Conservation (phyloP, 306 rosid genomes). For the Cucurbita maxima region DNA sequence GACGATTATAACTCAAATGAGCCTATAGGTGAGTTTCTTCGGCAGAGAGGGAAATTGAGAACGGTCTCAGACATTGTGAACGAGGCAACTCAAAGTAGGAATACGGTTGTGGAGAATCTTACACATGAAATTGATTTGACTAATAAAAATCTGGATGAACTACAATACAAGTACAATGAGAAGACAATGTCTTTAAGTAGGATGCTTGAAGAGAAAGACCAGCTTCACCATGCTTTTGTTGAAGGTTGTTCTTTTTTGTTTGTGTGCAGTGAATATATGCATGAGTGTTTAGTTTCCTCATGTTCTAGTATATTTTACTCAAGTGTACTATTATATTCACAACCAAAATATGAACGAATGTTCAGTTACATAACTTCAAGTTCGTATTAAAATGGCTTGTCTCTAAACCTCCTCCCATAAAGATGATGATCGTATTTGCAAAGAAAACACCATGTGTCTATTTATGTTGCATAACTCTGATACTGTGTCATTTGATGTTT, state of each 20-base stretch:
- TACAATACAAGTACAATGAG: conserved; percentile 55
- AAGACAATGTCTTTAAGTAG: conserved; percentile 66
- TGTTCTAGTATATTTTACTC: not conserved
- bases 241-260: conserved; percentile 40
- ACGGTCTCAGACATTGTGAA: conserved; percentile 65
- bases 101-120: conserved; percentile 45
- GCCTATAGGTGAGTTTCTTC: conserved; percentile 66
- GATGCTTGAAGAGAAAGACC: conserved; percentile 76
- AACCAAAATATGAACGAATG: not conserved
- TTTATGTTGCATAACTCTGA: not conserved
- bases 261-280: not conserved
- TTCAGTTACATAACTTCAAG: not conserved
- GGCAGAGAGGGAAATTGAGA: conserved; percentile 57
- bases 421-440: not conserved
- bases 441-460: not conserved
- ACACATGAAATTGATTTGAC: conserved; percentile 56
- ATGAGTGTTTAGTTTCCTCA: not conserved
- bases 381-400: not conserved
- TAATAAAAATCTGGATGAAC: conserved; percentile 46
- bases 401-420: not conserved
- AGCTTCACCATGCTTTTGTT: conserved; percentile 49
- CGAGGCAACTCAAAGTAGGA: conserved; percentile 52
- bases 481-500: not conserved
- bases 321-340: not conserved
- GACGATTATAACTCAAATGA: conserved; percentile 55